Evolutionary conservation across 1,284 basidiomycete genomes (phyloP).

Genomic region (Cutaneotrichosporon sp.): DNA sequence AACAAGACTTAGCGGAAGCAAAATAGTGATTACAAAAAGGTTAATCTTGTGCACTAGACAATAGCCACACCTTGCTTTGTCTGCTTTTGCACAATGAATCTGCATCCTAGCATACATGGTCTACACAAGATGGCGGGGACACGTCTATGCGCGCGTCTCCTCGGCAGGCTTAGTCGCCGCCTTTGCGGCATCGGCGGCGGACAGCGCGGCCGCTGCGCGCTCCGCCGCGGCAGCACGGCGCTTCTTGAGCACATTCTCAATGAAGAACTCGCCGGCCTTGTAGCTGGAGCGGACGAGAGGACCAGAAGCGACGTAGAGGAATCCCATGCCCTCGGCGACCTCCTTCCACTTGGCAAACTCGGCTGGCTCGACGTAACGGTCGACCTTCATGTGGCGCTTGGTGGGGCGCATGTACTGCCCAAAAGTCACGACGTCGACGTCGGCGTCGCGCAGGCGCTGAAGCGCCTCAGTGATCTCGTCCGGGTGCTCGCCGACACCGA

Average conservation of each 20-base stretch:
- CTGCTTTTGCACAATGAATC: too few relatives aligned
- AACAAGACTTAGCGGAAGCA: not conserved
- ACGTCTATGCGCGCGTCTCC: not conserved
- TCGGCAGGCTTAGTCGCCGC: conserved; percentile 1
- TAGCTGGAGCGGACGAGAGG: conserved; percentile 94
- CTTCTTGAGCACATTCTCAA: conserved; percentile 72
- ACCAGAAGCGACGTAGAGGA: conserved; percentile 95
- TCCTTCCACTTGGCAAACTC: conserved; percentile 91
- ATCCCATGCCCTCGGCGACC: conserved; percentile 86
- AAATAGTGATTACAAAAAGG: not conserved
- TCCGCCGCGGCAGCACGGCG: conserved; percentile 37
- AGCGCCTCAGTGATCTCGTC: conserved; percentile 80
- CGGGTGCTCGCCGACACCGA: conserved; percentile 88
- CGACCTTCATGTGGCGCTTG: conserved; percentile 98
- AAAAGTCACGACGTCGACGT: conserved; percentile 97
- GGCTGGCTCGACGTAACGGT: conserved; percentile 86
- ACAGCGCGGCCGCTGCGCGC: conserved; percentile 32
- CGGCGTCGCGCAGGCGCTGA: conserved; percentile 75
- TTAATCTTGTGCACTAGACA: too few relatives aligned
- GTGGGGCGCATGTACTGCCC: conserved; percentile 99
- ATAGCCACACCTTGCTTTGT: too few relatives aligned
- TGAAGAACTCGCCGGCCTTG: conserved; percentile 91
- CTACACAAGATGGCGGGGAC: not conserved
- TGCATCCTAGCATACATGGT: not conserved
- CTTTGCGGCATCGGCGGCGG: conserved; percentile 13